Base-by-base conservation (phyloP, 176 grass and related monocot species). In the Microstegium vimineum region DNA sequence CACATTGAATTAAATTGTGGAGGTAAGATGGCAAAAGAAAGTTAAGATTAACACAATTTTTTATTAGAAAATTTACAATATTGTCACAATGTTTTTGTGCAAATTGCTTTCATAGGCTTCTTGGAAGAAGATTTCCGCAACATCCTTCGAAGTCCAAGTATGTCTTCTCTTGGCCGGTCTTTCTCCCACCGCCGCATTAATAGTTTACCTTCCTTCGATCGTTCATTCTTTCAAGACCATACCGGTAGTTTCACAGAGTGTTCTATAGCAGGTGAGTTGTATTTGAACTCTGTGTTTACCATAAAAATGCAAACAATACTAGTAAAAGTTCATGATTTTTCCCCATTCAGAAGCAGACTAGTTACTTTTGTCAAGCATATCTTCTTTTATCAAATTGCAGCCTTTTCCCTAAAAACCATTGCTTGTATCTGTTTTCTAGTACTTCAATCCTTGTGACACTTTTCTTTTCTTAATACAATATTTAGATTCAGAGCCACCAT, bases 191-290 rank as follows among this genome's bases (percentile, higher is more conserved):
- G 84, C 0, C 83, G 84, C 62, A 81, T 71, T 65, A 81, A 73
- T 54, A 87, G 86, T 87, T 86, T 86, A 38, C 82, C 82, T 79
- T 89, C 83, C 46, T 84, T 86, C 1, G 73, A 85, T 36, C 46
- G 67, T 10, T 79, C 76, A 41, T 78, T 49, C 69, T 51, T 76
- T 60, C 80, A 89, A 67, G 92, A 89, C 40, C 76, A 26, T 16
- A 23, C 4, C 36, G 17, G 18, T 35, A 87, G 74, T 82, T 78
- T 83, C 51, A 69, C 66, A 10, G 78, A 75, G 67, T 30, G 67
- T 66, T 85, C 80, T 71, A 4, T 83, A 32, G 73, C 66, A 84
- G 86, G 92, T 92, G 18, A 73, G 72, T 8, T 80, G 33, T 57
- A 77, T 31, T 63, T 25, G 28, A 80, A 65, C 33, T 46, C 35